Base-by-base conservation (phyloP, 306 rosid species). In the Vigna unguiculata region DNA sequence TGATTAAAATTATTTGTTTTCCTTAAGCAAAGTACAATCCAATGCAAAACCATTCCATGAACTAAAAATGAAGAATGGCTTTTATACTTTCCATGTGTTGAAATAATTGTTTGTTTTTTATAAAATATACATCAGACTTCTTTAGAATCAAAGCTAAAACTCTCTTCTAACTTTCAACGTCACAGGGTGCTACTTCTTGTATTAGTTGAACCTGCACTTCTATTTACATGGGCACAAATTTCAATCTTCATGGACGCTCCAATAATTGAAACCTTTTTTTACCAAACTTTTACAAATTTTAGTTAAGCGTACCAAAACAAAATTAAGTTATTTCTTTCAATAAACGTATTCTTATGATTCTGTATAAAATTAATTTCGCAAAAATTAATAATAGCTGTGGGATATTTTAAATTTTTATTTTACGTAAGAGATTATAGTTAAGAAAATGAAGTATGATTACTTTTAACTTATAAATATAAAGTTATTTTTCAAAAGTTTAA, bases 151-250 rank as follows among this genome's bases (percentile, higher is more conserved):
- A 53, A 53, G 1, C 14, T 53, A 20, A 19, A 19, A 20, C 15
- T 53, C 28, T 20, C 24, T 51, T 25, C 72, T 69, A 47, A 69
- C 59, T 7, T 47, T 69, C 74, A 47, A 45, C 57, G 32, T 9
- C 2, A 2, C 4, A 66, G 3, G 5, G 9, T 2, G 17, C 19
- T 5, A 20, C 28, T 13, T 66, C 28, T 13, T 66, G 10, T 20
- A 40, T 66, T 41, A 22, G 71, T 66, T 46, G 53, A 43, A 43
- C 52, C 13, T 21, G 19, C 12, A 20, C 1, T 66, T 41, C 52
- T 5, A 20, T 65, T 40, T 20, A 65, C 21, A 20, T 3, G 52
- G 32, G 16, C 51, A 40, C 30, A 19, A 5, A 16, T 40, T n/a
- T 38, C 49, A 19, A 38, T 12, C 28, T 40, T 40, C 41, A 8